Conservation (phyloP, 495 filamentous ascomycete species). For the Penicillium canescens region DNA sequence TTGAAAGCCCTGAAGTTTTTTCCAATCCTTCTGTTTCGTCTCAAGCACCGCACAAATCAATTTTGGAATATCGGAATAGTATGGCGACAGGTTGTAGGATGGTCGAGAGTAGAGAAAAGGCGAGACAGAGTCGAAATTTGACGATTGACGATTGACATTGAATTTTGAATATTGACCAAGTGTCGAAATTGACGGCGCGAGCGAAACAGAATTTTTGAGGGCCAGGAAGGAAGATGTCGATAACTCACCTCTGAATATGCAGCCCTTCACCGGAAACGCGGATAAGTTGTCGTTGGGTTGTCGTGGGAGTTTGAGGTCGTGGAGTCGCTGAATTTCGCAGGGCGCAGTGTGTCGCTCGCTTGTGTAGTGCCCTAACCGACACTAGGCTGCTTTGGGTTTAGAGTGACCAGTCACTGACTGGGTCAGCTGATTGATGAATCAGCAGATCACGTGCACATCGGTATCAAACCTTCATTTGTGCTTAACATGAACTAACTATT, state of each 20-base stretch:
- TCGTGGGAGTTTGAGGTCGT: slow-evolving; percentile 44
- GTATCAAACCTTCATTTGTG: no score
- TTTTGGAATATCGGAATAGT: slow-evolving; percentile 1
- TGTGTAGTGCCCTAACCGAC: slow-evolving; percentile 44
- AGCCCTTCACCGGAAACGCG: slow-evolving; percentile 53
- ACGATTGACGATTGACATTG: slow-evolving; percentile 13
- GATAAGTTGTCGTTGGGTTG: slow-evolving; percentile 46
- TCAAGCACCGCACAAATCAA: slow-evolving; percentile 14
- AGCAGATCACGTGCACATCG: slow-evolving; percentile 11
- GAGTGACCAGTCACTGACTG: slow-evolving; percentile 14
- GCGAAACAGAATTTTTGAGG: slow-evolving; percentile 27
- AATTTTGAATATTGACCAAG: slow-evolving; percentile 14
- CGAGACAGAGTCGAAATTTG: slow-evolving; percentile 7
- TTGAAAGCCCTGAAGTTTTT: slow-evolving; percentile 12
- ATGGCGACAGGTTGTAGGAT: background rate
- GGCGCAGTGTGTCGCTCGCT: slow-evolving; percentile 46
- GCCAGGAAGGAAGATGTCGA: slow-evolving; percentile 14
- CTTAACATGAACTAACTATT: no score
- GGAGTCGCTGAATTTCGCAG: slow-evolving; percentile 49
- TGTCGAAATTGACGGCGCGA: slow-evolving; percentile 24
- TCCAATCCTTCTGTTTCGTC: slow-evolving; percentile 27
- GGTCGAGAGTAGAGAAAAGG: background rate
- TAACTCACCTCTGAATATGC: slow-evolving; percentile 50
- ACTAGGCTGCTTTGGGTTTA: slow-evolving; percentile 27
- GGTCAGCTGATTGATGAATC: slow-evolving; percentile 20